Conservation (phyloP, 2,329 filamentous ascomycete species). For the Fusarium sp. region DNA sequence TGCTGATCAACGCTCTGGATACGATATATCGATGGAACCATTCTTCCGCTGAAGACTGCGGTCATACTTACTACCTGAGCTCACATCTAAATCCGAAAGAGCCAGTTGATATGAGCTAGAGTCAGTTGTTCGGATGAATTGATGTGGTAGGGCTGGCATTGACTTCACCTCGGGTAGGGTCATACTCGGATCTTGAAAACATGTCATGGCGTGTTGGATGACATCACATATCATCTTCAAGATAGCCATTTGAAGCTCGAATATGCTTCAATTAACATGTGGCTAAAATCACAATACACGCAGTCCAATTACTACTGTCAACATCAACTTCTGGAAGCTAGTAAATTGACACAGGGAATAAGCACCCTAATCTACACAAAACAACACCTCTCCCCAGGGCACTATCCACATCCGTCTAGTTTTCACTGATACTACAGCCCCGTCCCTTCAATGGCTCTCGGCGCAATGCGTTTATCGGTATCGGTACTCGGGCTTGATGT, state of each 20-base stretch:
- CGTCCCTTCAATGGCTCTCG: slow-evolving; percentile 18
- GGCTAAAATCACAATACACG: neutral
- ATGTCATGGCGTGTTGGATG: slow-evolving; percentile 14
- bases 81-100: neutral
- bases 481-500: slow-evolving; percentile 92
- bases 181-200: neutral
- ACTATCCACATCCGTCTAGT: slow-evolving; percentile 38
- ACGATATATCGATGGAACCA: neutral
- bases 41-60: neutral
- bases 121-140: neutral
- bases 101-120: neutral
- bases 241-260: neutral
- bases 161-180: neutral
- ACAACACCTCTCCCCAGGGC: slow-evolving; percentile 38
- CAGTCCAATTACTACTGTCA: slow-evolving; percentile 31
- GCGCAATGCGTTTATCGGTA: slow-evolving; percentile 60
- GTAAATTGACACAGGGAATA: slow-evolving; percentile 49
- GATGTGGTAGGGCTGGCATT: neutral
- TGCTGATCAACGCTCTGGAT: neutral
- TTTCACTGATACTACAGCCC: slow-evolving; percentile 41
- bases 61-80: neutral
- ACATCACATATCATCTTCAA: slow-evolving; percentile 21
- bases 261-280: slow-evolving; percentile 8
- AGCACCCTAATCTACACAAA: slow-evolving; percentile 55
- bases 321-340: slow-evolving; percentile 44